Percentiles rank a stretch among this genome's conserved stretches.
Evolutionary conservation across 208 protist genomes (phyloP).

Genomic region (Naegleria gruberi): DNA sequence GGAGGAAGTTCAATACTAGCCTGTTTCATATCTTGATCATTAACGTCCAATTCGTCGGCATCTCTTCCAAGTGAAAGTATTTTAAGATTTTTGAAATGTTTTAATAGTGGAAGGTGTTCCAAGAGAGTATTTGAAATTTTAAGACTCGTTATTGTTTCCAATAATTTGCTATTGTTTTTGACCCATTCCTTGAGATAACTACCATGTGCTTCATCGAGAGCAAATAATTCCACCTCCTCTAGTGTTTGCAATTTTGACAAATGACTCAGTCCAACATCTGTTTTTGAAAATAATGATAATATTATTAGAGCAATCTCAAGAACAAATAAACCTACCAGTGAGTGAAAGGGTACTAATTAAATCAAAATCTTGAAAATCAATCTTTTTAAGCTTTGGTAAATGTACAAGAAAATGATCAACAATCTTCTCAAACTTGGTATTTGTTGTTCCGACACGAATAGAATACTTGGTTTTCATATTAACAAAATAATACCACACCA

Average conservation of each 20-base stretch:
- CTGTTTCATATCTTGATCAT: not conserved
- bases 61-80: not conserved
- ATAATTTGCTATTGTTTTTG: not conserved
- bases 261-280: not conserved
- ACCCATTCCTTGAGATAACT: not conserved
- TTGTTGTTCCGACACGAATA: not conserved
- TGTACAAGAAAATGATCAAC: not conserved
- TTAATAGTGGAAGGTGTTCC: not conserved
- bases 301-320: no score
- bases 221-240: not conserved
- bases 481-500: not conserved
- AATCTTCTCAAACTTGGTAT: not conserved
- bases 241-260: not conserved
- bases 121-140: not conserved
- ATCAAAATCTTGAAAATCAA: not conserved
- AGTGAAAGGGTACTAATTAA: not conserved
- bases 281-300: no score
- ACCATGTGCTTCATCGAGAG: not conserved
- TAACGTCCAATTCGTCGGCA: not conserved
- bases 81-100: not conserved
- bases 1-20: not conserved
- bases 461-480: not conserved
- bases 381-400: not conserved
- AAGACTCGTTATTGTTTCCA: not conserved
- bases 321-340: no score